Percentiles rank a stretch among this genome's conserved stretches.
These are phyloP conservation scores for Ailanthus altissimus DNA, from an alignment of 345 rosid species.

Conservation along the genomic window DNA sequence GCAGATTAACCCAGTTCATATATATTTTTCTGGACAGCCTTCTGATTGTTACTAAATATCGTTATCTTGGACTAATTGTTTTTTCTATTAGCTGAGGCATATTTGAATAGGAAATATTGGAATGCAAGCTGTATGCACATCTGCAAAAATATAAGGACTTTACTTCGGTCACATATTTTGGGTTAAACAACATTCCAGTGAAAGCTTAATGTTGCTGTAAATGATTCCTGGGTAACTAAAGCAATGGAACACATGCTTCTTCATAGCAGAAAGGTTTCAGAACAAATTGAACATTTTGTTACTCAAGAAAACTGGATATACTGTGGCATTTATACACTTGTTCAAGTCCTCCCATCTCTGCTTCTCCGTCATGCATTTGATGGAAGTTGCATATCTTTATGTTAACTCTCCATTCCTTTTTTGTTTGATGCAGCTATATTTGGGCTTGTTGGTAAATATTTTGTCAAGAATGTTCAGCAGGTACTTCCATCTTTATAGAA, in stretches of 20 bases:
- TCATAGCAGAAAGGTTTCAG: neutral
- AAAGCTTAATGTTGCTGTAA: neutral
- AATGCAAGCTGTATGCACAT: neutral
- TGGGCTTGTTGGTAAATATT: slow-evolving; percentile 38
- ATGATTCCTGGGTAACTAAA: neutral
- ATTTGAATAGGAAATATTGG: neutral
- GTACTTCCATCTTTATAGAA: slow-evolving; percentile 24
- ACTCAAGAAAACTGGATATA: neutral
- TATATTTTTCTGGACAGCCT: too few species aligned
- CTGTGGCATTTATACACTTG: neutral
- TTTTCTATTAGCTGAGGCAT: neutral
- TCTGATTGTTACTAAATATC: neutral
- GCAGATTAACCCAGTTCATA: neutral
- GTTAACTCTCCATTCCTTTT: neutral
- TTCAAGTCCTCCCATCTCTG: neutral
- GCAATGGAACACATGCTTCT: neutral
- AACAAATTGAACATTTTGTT: too few species aligned
- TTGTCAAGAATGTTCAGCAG: slow-evolving; percentile 68
- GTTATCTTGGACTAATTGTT: neutral
- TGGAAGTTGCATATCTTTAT: neutral
- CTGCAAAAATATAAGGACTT: neutral
- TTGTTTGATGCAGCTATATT: slow-evolving; percentile 44
- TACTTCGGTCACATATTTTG: neutral
- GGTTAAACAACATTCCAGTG: neutral
- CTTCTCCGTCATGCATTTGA: neutral